Evolutionary conservation across 352 stramenopile genomes (phyloP), one percentile per base, ranked within the genome.

Genomic region (Phytophthora pinifolia): DNA sequence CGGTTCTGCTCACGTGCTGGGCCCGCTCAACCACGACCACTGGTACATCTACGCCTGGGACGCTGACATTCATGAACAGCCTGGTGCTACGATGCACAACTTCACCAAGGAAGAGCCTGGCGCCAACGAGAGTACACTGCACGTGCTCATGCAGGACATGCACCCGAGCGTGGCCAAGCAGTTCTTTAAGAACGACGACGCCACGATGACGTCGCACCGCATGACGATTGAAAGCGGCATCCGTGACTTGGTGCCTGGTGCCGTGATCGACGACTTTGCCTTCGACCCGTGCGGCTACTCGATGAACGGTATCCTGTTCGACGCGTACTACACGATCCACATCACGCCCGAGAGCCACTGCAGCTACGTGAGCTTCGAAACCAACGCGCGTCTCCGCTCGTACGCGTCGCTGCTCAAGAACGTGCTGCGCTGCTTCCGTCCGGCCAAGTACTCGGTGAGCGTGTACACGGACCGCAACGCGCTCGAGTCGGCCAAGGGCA

Each of bases 251-350:
- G 93, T 97, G 36, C 97, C 97, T 0, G 96, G 95, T 27, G 93
- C 96, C 6, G 69, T 90, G 37, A 93, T 99, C 62, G 97, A 99
- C 75, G 92, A 97, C 50, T 97, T 96, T 54, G 92, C 97, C 18
- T 99, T 99, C 79, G 96, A 99, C 54, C 97, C 97, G 17, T 99
- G 98, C 75, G 98, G 98, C 17, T 97, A 97, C 78, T 97, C 87
- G 38, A 99, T 99, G 97, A 99, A 99, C 85, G 97, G 96, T 54
- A 98, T 99, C 59, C 70, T 98, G 12, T 98, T 98, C 55, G 89
- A 96, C 49, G 96, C 94, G 7, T 99, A 99, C 82, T 98, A 97
- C 59, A 99, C 98, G 39, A 99, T 99, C 65, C 97, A 99, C 78
- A 91, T 95, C 65, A 99, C 97, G 45, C 97, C 97, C 9, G 97